phyloP scores from a whole-genome alignment of 371 early-diverging fungal genomes.

The Mucor plumbeus region DNA sequence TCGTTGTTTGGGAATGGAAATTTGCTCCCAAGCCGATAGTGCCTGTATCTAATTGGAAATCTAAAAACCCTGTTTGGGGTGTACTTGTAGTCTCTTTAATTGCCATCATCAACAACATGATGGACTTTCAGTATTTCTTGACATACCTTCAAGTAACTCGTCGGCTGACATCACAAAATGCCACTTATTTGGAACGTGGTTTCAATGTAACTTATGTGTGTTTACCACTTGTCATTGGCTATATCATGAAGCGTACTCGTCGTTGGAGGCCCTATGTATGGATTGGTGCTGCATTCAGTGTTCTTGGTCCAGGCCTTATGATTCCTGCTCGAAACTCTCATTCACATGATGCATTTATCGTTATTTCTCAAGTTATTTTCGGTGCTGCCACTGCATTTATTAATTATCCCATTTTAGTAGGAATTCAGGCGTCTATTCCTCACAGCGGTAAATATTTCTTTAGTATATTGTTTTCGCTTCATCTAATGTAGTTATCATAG shows the following conservation, averaged over 20 bases:
- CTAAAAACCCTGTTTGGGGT: slow-evolving; percentile 44
- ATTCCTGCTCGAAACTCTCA: slow-evolving; percentile 48
- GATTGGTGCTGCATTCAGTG: slow-evolving; percentile 40
- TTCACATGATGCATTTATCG: slow-evolving; percentile 45
- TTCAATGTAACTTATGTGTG: slow-evolving; percentile 44
- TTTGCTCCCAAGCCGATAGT: slow-evolving; percentile 42
- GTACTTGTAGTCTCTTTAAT: slow-evolving; percentile 45
- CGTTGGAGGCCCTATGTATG: slow-evolving; percentile 45
- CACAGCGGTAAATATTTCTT: slow-evolving; percentile 14
- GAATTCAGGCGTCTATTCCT: slow-evolving; percentile 33
- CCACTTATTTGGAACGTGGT: slow-evolving; percentile 45
- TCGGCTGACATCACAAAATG: slow-evolving; percentile 19
- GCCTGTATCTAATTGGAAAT: slow-evolving; percentile 47
- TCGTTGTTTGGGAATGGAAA: slow-evolving; percentile 46
- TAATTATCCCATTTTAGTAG: slow-evolving; percentile 29
- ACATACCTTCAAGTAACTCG: slow-evolving; percentile 51
- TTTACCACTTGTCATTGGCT: slow-evolving; percentile 36
- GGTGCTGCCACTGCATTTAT: slow-evolving; percentile 54
- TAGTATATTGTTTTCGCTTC: no score
- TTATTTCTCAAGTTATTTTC: slow-evolving; percentile 48
- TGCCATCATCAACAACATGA: slow-evolving; percentile 41
- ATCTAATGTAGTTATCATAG: slow-evolving; percentile 14
- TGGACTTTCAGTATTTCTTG: slow-evolving; percentile 47
- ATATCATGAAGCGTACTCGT: slow-evolving; percentile 45
- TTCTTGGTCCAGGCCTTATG: slow-evolving; percentile 54